Base-by-base conservation (phyloP, 2,329 filamentous ascomycete genomes). In the Amesomyces nigricolor region DNA sequence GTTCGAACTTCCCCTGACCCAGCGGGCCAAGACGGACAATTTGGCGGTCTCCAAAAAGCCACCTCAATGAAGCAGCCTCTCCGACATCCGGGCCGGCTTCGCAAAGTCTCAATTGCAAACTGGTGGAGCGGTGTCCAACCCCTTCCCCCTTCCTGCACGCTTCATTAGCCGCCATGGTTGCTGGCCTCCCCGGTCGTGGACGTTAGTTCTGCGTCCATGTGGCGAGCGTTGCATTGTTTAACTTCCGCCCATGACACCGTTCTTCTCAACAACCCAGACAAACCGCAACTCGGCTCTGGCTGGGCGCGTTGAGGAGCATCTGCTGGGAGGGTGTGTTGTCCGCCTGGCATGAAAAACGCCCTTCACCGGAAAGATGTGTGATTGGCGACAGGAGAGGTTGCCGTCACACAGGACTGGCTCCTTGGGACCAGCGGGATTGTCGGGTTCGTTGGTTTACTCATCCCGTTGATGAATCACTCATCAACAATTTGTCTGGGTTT, bases 41-140 rank as follows among this genome's bases (percentile, higher is more conserved):
- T 54, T 57, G 38, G 49, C 35, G 40, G 45, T 48, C 43, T 44
- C 17, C 45, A 26, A 32, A 26, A 37, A 37, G 14, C 35, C 47
- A 46, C 13, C 40, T 9, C 10, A 35, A 42, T 26, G 40, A 48
- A 49, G 48, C 40, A 39, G 35, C 38, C 32, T 53, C 60, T 62
- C 60, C 58, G 60, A 62, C 51, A 45, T 57, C 60, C 58, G 60
- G 60, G 16, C 58, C 58, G 58, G 60, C 56, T 60, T 60, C 60
- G 58, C 60, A 61, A 47, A 47, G 42, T 13, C 49, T 32, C 22
- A 35, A 16, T 45, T 35, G 19, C 11, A 51, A 35, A 29, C n/a
- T 7, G 9, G 47, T 51, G 53, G 45, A 45, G 45, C 8, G 4
- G 37, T 37, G 37, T 37, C 30, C 45, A n/a, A 37, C 45, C 32